phyloP scores from a whole-genome alignment of 331 rosid genomes.

The Phaseolus coccineus region DNA sequence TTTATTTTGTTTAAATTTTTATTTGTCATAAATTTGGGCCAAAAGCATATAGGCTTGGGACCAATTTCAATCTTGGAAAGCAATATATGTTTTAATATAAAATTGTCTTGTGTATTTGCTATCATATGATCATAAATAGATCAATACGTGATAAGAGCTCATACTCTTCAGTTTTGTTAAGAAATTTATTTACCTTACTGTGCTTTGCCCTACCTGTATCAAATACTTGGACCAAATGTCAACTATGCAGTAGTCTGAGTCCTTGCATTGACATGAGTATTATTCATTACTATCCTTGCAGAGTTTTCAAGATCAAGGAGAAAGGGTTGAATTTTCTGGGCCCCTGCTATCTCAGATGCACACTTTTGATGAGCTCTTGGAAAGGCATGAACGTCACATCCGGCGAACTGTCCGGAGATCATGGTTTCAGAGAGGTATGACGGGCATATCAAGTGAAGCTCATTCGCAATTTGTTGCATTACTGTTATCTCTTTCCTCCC shows the following conservation, averaged over 20 bases:
- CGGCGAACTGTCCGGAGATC: constrained; percentile 77
- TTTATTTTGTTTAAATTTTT: not conserved
- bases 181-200: constrained; percentile 14
- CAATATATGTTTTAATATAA: not conserved
- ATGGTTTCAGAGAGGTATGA: constrained; percentile 89
- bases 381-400: constrained; percentile 83
- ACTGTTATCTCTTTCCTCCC: not conserved
- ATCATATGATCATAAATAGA: constrained; percentile 25
- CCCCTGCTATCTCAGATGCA: constrained; percentile 80
- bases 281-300: constrained; percentile 44
- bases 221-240: constrained; percentile 23
- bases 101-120: not conserved
- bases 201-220: not conserved
- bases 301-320: constrained; percentile 77
- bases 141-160: constrained; percentile 5
- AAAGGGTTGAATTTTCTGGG: constrained; percentile 88
- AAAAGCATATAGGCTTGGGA: not conserved
- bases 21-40: constrained; percentile 1
- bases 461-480: not conserved
- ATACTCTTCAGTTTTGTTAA: not conserved
- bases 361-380: constrained; percentile 85
- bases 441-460: not conserved
- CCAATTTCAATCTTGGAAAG: constrained; percentile 13
- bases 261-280: constrained; percentile 32
- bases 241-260: constrained; percentile 16